phyloP scores from a whole-genome alignment of 73 alveolate species.

The Paramecium pentaurelia region DNA sequence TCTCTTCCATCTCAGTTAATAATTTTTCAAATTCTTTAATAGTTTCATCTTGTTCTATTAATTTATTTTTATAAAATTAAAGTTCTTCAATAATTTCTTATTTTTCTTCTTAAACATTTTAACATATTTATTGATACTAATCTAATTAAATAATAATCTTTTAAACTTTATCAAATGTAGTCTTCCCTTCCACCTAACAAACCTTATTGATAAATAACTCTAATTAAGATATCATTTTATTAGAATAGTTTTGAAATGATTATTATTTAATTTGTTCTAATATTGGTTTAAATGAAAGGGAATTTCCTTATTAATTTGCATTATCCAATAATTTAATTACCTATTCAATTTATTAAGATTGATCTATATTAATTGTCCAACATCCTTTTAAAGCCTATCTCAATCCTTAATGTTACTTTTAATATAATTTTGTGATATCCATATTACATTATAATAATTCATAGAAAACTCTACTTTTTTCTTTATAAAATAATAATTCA shows the following conservation, averaged over 20 bases:
- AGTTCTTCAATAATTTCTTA: slow-evolving; percentile 1
- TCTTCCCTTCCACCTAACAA: not conserved
- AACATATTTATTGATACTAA: not conserved
- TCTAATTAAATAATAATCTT: not conserved
- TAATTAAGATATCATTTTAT: not conserved
- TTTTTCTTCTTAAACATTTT: not conserved
- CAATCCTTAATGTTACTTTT: not conserved
- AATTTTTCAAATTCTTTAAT: not conserved
- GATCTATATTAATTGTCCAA: not conserved
- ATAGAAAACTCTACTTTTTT: not conserved
- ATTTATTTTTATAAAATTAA: not conserved
- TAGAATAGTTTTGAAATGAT: not conserved
- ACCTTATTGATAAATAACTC: not conserved
- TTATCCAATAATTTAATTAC: not conserved
- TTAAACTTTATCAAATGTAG: not conserved
- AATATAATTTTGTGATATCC: not conserved
- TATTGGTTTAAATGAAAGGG: not conserved
- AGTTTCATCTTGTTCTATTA: not conserved
- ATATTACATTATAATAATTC: not conserved
- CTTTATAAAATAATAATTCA: not conserved
- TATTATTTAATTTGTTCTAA: not conserved
- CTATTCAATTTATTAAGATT: not conserved
- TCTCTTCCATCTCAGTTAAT: not conserved
- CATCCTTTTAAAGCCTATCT: not conserved
- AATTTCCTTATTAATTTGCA: not conserved